Percentiles rank a stretch among this genome's conserved stretches.
Conservation (phyloP, 805 yeast species). For the Torulaspora microellipsoides region DNA sequence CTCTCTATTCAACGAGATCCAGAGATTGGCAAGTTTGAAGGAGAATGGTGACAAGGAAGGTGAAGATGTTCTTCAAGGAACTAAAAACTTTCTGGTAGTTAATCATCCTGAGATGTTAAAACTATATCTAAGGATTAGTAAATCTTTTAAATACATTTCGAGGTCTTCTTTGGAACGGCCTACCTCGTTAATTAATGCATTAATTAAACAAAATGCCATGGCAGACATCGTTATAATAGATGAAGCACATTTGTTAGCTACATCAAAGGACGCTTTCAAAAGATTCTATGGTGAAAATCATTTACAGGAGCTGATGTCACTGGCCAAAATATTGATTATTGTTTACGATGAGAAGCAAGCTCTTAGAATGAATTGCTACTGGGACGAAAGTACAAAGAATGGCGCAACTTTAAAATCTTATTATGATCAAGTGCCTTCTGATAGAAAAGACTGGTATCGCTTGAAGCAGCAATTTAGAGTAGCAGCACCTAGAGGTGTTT, state of each 20-base stretch:
- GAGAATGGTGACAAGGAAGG: slow-evolving; percentile 3
- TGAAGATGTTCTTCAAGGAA: slow-evolving; percentile 25
- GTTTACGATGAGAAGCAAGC: slow-evolving; percentile 46
- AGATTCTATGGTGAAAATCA: slow-evolving; percentile 44
- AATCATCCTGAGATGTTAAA: slow-evolving; percentile 48
- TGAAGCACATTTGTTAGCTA: slow-evolving; percentile 44
- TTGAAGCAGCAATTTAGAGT: slow-evolving; percentile 42
- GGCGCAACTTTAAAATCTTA: slow-evolving; percentile 36
- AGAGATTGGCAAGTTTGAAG: slow-evolving; percentile 25
- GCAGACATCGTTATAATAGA: slow-evolving; percentile 42
- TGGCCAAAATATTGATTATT: slow-evolving; percentile 39
- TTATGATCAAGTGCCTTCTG: slow-evolving; percentile 19
- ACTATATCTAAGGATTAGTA: slow-evolving; percentile 39
- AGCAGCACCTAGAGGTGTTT: slow-evolving; percentile 37
- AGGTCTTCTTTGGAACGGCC: slow-evolving; percentile 43
- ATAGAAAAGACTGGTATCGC: slow-evolving; percentile 27
- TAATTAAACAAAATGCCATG: slow-evolving; percentile 25
- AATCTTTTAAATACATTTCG: slow-evolving; percentile 36
- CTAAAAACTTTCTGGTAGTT: slow-evolving; percentile 39
- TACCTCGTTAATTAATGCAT: slow-evolving; percentile 40
- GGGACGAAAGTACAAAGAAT: slow-evolving; percentile 35
- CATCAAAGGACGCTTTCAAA: slow-evolving; percentile 43
- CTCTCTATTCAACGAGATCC: slow-evolving; percentile 41
- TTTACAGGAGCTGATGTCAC: slow-evolving; percentile 37
- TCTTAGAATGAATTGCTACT: slow-evolving; percentile 43